A percentile compares a stretch with the other conserved stretches of the same genome.
Evolutionary conservation across 768 basidiomycete genomes (phyloP).

Genomic region (Naganishia vaughanmartiniae): DNA sequence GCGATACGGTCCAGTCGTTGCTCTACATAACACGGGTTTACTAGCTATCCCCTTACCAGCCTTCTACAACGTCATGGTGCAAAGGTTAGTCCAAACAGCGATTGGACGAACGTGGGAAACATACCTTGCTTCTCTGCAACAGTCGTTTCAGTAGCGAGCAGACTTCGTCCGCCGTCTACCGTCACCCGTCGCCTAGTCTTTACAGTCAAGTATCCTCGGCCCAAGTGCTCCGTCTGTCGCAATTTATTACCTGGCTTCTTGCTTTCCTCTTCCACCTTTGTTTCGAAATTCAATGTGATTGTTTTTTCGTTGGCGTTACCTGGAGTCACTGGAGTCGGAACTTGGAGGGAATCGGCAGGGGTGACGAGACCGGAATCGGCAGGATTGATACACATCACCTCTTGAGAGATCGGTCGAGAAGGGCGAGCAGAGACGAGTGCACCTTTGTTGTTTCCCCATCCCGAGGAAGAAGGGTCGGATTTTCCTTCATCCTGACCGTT

Average conservation of each 20-base stretch:
- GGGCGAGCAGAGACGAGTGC: neutral
- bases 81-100: no score
- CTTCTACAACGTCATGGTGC: no score
- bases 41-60: no score
- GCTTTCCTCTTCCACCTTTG: neutral
- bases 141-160: slow-evolving; percentile 14
- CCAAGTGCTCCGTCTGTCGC: slow-evolving; percentile 18
- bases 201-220: slow-evolving; percentile 26
- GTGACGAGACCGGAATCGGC: neutral
- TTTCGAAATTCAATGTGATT: neutral
- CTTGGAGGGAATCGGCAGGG: neutral
- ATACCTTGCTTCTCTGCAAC: neutral
- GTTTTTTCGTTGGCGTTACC: neutral
- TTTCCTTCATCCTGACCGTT: neutral
- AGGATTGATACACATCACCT: neutral
- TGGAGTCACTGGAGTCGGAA: neutral
- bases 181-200: slow-evolving; percentile 29
- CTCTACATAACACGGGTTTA: no score
- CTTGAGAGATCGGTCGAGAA: neutral
- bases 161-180: slow-evolving; percentile 22
- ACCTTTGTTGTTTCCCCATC: neutral
- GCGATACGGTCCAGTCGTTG: no score
- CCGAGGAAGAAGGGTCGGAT: neutral
- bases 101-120: neutral
- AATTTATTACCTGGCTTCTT: neutral